phyloP scores from a whole-genome alignment of 2,329 filamentous ascomycete genomes.

The Beauveria rudraprayagi region DNA sequence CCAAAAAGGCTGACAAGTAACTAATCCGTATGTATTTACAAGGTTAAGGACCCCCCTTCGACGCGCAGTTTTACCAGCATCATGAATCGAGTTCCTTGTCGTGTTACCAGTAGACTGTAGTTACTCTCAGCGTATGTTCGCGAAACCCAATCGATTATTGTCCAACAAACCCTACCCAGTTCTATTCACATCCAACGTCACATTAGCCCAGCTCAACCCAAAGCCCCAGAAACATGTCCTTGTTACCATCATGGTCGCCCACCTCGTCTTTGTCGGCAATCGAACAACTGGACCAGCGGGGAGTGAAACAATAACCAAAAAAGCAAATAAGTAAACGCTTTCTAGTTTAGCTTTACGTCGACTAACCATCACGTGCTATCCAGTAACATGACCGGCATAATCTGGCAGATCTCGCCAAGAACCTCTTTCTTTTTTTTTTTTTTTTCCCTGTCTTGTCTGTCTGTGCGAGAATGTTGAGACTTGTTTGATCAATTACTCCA shows the following conservation, averaged over 20 bases:
- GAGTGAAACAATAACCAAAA: background rate
- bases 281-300: background rate
- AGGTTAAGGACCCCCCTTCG: too few relatives aligned
- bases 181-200: background rate
- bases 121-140: background rate
- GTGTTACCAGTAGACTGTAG: too few relatives aligned
- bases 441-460: fast-evolving
- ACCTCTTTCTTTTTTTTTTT: background rate
- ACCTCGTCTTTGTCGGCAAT: background rate
- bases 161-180: too few relatives aligned
- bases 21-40: too few relatives aligned
- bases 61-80: background rate
- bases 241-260: background rate
- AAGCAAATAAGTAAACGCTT: slow-evolving; percentile 2
- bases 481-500: too few relatives aligned
- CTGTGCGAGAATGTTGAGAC: too few relatives aligned
- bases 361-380: background rate
- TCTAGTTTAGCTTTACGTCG: background rate
- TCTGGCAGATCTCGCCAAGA: background rate
- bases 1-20: too few relatives aligned
- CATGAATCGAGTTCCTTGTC: background rate
- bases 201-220: background rate
- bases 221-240: background rate
- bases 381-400: background rate
- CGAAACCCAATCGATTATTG: background rate